phyloP scores from a whole-genome alignment of 495 filamentous ascomycete genomes.

The Venustampulla echinocandica region DNA sequence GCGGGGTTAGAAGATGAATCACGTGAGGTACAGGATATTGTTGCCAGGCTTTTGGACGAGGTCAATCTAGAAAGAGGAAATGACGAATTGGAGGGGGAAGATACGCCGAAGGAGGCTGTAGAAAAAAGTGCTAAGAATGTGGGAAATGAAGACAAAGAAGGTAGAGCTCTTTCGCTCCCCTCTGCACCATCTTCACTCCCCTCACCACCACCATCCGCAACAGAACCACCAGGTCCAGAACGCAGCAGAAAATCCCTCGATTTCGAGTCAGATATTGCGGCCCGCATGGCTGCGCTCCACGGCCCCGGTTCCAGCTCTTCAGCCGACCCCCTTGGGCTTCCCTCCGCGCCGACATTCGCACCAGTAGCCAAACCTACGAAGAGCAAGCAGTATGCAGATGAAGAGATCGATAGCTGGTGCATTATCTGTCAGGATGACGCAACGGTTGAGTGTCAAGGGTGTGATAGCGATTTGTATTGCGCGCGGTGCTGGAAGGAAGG shows the following conservation, averaged over 20 bases:
- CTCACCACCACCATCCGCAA: not conserved
- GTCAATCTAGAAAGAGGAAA: slow-evolving; percentile 12
- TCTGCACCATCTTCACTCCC: slow-evolving; percentile 18
- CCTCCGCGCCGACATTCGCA: slow-evolving; percentile 44
- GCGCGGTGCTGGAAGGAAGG: slow-evolving; percentile 59
- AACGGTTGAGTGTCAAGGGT: slow-evolving; percentile 50
- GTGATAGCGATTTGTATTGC: slow-evolving; percentile 59
- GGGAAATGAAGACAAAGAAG: not conserved
- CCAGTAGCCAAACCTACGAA: slow-evolving; percentile 32
- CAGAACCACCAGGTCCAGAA: no score
- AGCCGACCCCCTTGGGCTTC: slow-evolving; percentile 33
- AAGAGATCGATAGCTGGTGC: slow-evolving; percentile 61
- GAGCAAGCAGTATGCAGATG: slow-evolving; percentile 42
- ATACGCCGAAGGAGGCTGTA: not conserved
- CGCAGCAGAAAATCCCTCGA: slow-evolving; percentile 11
- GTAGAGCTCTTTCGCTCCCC: slow-evolving; percentile 14
- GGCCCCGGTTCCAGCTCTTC: not conserved
- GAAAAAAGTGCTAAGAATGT: not conserved
- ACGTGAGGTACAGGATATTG: slow-evolving; percentile 18
- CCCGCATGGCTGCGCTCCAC: slow-evolving; percentile 18
- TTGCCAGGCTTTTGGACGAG: slow-evolving; percentile 20
- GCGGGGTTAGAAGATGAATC: slow-evolving; percentile 15
- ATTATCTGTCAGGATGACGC: slow-evolving; percentile 62
- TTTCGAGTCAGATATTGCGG: slow-evolving; percentile 15
- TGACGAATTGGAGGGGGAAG: not conserved